phyloP scores from a whole-genome alignment of 1,284 basidiomycete species.

The Phellinidium pouzarii region DNA sequence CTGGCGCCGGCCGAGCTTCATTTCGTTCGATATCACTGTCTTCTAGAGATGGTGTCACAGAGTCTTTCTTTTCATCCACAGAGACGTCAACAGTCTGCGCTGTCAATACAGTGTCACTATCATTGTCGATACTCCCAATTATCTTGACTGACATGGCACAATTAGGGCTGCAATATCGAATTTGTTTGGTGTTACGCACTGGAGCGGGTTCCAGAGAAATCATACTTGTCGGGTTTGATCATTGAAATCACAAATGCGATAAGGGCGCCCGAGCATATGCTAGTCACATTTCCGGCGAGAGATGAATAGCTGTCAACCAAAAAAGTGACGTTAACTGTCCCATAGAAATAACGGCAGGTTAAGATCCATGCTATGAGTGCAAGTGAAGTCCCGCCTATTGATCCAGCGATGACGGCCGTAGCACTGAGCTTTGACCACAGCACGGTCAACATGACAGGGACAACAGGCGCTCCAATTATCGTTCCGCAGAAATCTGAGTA shows the following conservation, averaged over 20 bases:
- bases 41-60: conserved; percentile 12
- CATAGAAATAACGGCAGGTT: conserved; percentile 44
- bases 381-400: conserved; percentile 35
- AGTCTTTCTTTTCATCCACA: conserved; percentile 20
- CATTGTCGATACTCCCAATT: conserved; percentile 2
- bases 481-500: conserved; percentile 14
- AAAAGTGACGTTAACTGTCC: conserved; percentile 37
- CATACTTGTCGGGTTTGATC: conserved; percentile 39
- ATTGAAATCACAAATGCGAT: conserved; percentile 38
- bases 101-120: conserved; percentile 1
- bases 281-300: conserved; percentile 40
- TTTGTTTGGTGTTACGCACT: conserved; percentile 35
- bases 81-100: conserved; percentile 18
- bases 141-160: conserved; percentile 18
- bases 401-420: conserved; percentile 36
- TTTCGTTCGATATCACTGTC: conserved; percentile 11
- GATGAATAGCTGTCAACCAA: conserved; percentile 43
- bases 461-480: conserved; percentile 14
- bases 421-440: conserved; percentile 41
- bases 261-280: conserved; percentile 38
- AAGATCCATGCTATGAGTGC: conserved; percentile 49
- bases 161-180: too few relatives aligned
- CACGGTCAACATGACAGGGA: conserved; percentile 32
- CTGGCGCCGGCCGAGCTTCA: conserved; percentile 25
- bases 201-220: conserved; percentile 39